Base-by-base conservation (phyloP, 345 rosid genomes). In the Citrus hindsii region DNA sequence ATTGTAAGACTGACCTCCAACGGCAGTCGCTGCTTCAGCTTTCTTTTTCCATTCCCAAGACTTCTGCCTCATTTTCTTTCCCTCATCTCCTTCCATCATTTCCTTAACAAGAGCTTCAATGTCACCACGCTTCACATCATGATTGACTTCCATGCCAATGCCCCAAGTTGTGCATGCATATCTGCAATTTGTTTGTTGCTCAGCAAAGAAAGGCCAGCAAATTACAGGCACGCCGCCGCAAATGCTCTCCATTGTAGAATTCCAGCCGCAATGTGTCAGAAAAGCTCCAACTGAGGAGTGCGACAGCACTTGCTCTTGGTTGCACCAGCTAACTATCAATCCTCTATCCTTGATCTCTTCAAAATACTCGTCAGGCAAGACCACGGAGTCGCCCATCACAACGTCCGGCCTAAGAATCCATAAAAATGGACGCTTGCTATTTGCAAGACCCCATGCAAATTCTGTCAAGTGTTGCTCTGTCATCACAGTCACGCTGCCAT, bases 361-460 rank as follows among this genome's bases (percentile, higher is more conserved):
- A 0, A 76, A 69, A 19, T 65, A 82, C 63, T 79, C 80, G 1
- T 28, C 40, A 0, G 82, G 80, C 64, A 79, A 27, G 21, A 59
- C 18, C 1, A 42, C 56, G 0, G 59, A 16, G 7, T 76, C 82
- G 0, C 80, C 85, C n/a, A n/a, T 65, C 13, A 77, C 81, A 14
- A 82, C 61, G 28, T 82, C 80, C 7, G 82, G 78, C 60, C 82
- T 79, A 32, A 82, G 70, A 19, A 82, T 76, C 82, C 85, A 82
- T 32, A 79, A 71, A 32, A 82, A 82, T 9, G 77, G 73, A n/a
- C 71, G 73, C 60, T 59, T 76, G 67, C 77, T 82, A 30, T 79
- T 82, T 1, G 82, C 82, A 6, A 82, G 66, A 0, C 82, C 85
- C 82, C 82, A 82, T 1, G 80, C 82, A 24, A 82, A 79, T 77